A percentile compares a stretch with the other conserved stretches of the same genome.
phyloP scores from a whole-genome alignment of 345 rosid species.

The Hirschfeldia incana region DNA sequence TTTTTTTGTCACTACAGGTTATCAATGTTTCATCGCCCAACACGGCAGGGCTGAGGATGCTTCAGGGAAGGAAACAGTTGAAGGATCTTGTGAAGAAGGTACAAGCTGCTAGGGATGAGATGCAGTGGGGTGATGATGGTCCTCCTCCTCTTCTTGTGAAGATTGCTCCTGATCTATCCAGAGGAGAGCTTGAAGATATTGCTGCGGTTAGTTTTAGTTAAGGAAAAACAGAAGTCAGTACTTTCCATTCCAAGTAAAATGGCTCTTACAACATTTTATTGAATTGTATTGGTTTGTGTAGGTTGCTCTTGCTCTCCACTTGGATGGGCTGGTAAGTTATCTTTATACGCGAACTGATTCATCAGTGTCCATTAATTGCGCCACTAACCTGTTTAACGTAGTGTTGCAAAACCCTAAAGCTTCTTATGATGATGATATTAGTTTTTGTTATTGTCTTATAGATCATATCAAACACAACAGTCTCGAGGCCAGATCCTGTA shows the following conservation, averaged over 20 bases:
- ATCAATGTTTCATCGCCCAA: conserved; percentile 98
- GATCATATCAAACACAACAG: conserved; percentile 92
- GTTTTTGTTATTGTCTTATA: conserved; percentile 31
- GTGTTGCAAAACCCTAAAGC: too few species aligned
- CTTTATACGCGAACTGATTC: neutral
- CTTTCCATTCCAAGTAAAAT: neutral
- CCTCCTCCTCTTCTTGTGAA: conserved; percentile 97
- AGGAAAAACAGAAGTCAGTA: neutral
- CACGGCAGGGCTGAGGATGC: conserved; percentile 92
- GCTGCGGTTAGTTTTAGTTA: conserved; percentile 65
- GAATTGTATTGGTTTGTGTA: conserved; percentile 40
- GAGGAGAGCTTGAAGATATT: conserved; percentile 96
- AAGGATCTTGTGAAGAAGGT: conserved; percentile 96
- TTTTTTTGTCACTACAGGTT: conserved; percentile 49
- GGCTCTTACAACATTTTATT: conserved; percentile 39
- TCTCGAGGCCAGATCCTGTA: conserved; percentile 82
- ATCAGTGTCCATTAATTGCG: neutral
- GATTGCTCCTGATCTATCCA: conserved; percentile 94
- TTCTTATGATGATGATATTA: neutral
- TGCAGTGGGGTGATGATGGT: conserved; percentile 99
- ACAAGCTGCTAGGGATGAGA: conserved; percentile 99
- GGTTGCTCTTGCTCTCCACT: conserved; percentile 93
- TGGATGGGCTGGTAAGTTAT: conserved; percentile 91
- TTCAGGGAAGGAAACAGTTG: conserved; percentile 93
- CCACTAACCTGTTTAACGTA: neutral